A percentile compares a stretch with the other conserved stretches of the same genome.
Conservation (phyloP, 2,329 filamentous ascomycete species). For the Curvularia spicifera region DNA sequence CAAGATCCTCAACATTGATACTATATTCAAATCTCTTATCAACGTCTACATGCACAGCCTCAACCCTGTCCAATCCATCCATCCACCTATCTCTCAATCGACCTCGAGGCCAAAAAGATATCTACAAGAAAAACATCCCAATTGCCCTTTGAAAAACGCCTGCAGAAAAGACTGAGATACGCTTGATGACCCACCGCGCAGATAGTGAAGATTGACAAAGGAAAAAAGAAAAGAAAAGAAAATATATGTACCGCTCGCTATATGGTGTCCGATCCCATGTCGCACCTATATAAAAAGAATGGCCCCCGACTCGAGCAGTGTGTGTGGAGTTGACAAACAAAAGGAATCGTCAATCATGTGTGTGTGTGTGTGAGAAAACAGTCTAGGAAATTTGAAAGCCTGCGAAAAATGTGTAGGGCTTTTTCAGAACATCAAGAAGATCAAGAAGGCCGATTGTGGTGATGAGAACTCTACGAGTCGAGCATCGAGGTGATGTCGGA, state of each 20-base stretch:
- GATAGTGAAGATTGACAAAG: constrained; percentile 4
- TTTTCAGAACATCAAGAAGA: constrained; percentile 5
- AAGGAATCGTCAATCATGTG: constrained; percentile 42
- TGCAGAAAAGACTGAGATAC: constrained; percentile 6
- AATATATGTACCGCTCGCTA: constrained; percentile 6
- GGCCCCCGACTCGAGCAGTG: constrained; percentile 11
- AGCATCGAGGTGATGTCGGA: constrained; percentile 46
- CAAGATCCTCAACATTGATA: background rate
- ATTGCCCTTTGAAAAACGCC: constrained; percentile 9
- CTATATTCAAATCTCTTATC: constrained; percentile 7
- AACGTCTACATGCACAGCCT: constrained; percentile 4
- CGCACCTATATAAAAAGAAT: constrained; percentile 12
- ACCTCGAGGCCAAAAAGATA: constrained; percentile 9
- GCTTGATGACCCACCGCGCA: constrained; percentile 3
- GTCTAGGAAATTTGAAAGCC: constrained; percentile 25
- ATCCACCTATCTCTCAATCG: background rate
- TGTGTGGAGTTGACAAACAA: constrained; percentile 25
- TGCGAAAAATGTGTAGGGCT: constrained; percentile 5
- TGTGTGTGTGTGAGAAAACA: constrained; percentile 20
- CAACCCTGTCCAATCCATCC: background rate
- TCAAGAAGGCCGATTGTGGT: constrained; percentile 5
- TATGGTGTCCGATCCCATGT: constrained; percentile 2
- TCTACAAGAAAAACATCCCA: constrained; percentile 12
- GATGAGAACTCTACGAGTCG: constrained; percentile 32
- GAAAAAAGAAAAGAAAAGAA: background rate